These are phyloP conservation scores for Penicillium macrosclerotiorum DNA, from an alignment of 495 filamentous ascomycete genomes.

Conservation along the genomic window DNA sequence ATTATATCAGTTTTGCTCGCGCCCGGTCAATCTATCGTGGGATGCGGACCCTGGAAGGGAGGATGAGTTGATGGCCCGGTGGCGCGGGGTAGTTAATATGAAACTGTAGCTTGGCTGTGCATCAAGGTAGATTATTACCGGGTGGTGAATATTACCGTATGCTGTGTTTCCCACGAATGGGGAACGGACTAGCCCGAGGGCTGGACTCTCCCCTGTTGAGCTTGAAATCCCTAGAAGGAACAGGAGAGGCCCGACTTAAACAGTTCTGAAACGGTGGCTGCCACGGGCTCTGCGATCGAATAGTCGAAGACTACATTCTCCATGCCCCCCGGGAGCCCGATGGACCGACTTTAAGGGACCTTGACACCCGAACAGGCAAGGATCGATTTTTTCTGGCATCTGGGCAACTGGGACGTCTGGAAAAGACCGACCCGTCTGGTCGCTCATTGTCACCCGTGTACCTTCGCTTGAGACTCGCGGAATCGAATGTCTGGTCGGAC, in stretches of 20 bases:
- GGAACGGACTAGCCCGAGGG: background rate
- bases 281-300: slow-evolving; percentile 3
- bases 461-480: too few relatives aligned
- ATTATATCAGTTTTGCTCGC: background rate
- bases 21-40: background rate
- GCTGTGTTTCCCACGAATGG: too few relatives aligned
- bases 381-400: too few relatives aligned
- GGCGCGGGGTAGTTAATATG: background rate
- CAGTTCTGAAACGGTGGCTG: slow-evolving; percentile 11
- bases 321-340: too few relatives aligned
- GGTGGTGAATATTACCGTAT: too few relatives aligned
- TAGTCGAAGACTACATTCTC: too few relatives aligned
- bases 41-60: background rate
- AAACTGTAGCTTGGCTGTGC: slow-evolving; percentile 4
- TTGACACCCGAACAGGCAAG: too few relatives aligned
- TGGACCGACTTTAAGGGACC: too few relatives aligned
- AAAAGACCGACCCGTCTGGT: too few relatives aligned
- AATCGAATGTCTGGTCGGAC: too few relatives aligned
- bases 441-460: too few relatives aligned
- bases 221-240: background rate
- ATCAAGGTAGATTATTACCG: background rate
- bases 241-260: slow-evolving; percentile 1
- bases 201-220: background rate
- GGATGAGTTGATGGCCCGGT: background rate
- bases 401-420: too few relatives aligned